These are phyloP conservation scores for Penicillium soppii DNA, from an alignment of 495 filamentous ascomycete species.

Conservation along the genomic window DNA sequence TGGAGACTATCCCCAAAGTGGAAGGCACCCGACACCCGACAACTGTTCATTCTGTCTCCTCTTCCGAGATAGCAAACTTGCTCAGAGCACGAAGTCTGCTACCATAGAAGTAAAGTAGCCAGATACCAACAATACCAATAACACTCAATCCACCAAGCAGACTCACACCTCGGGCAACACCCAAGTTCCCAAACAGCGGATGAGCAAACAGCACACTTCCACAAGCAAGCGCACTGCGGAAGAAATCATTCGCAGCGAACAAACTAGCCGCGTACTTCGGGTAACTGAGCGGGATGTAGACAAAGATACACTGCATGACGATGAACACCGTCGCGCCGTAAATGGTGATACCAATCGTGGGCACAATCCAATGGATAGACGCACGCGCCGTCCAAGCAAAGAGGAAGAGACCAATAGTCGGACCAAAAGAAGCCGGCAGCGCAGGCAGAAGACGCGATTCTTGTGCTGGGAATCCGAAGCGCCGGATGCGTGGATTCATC, in stretches of 20 bases:
- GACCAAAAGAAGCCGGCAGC: constrained; percentile 50
- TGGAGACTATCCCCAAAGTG: too few relatives aligned
- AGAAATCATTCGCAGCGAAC: constrained; percentile 63
- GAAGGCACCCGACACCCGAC: too few relatives aligned
- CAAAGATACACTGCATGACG: constrained; percentile 63
- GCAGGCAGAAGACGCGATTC: constrained; percentile 58
- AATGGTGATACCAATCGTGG: constrained; percentile 57
- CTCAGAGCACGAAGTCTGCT: constrained; percentile 26
- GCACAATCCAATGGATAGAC: constrained; percentile 61
- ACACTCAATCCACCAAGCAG: constrained; percentile 57
- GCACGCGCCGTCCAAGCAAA: constrained; percentile 60
- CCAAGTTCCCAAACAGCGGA: constrained; percentile 57
- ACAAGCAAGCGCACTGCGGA: constrained; percentile 54
- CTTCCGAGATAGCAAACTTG: constrained; percentile 28
- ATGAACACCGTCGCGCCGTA: constrained; percentile 51
- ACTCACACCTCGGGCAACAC: constrained; percentile 53
- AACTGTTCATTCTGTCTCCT: background rate
- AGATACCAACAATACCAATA: constrained; percentile 55
- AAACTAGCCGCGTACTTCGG: constrained; percentile 61
- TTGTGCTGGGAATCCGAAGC: constrained; percentile 44
- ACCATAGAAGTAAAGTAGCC: constrained; percentile 31
- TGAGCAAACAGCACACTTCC: constrained; percentile 56
- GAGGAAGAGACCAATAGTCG: constrained; percentile 60
- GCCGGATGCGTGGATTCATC: constrained; percentile 49
- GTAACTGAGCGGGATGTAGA: constrained; percentile 62